Percentiles rank a stretch among this genome's conserved stretches.
phyloP scores from a whole-genome alignment of 179 eudicot genomes.

The Sideroxylon spinosum region DNA sequence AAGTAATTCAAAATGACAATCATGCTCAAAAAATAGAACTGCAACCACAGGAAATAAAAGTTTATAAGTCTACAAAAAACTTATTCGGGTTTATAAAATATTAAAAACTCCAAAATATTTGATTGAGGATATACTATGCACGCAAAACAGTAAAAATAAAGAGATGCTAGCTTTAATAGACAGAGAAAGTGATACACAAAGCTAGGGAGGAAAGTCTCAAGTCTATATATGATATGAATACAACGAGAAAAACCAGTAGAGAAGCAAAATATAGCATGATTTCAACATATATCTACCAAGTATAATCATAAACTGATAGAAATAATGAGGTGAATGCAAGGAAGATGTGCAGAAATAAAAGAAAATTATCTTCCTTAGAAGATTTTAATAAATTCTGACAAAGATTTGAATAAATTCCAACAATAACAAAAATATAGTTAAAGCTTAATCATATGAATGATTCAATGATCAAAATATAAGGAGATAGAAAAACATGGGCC shows the following conservation, averaged over 20 bases:
- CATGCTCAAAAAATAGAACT: neutral
- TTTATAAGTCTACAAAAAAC: neutral
- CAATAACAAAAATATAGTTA: neutral
- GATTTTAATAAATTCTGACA: no score
- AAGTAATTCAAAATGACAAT: slow-evolving; percentile 1
- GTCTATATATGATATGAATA: neutral
- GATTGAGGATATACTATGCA: neutral
- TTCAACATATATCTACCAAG: neutral
- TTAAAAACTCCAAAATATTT: neutral
- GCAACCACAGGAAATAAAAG: neutral
- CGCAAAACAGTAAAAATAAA: neutral
- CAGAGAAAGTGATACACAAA: neutral
- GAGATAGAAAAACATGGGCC: neutral
- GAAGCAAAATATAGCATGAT: neutral
- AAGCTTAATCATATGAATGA: neutral
- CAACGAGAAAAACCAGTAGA: neutral
- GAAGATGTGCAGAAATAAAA: neutral
- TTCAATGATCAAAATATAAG: neutral
- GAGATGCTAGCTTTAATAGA: neutral
- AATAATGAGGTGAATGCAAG: neutral
- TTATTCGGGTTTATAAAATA: neutral
- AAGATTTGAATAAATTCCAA: no score
- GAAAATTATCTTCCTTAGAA: no score
- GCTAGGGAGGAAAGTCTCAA: neutral
- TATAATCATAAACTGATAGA: neutral